Conservation (phyloP, 306 rosid species). For the Myrica gale region DNA sequence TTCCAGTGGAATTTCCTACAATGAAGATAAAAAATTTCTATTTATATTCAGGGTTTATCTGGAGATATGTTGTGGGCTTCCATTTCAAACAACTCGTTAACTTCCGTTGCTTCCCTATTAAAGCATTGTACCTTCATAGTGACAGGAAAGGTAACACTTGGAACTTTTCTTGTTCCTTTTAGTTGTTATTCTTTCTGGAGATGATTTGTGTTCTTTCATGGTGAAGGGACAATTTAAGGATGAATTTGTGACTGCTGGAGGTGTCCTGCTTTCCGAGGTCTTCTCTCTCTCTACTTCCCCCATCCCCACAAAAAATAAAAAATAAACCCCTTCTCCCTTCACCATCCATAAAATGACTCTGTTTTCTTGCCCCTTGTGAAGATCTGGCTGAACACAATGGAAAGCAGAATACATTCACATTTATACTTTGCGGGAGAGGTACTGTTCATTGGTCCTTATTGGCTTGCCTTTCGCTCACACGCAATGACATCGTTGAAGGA, state of each 20-base stretch:
- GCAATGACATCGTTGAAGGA: too few relatives aligned
- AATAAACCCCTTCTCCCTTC: not conserved
- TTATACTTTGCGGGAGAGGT: too few relatives aligned
- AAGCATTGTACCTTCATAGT: constrained; percentile 65
- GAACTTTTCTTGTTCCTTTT: constrained; percentile 8
- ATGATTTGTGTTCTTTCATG: constrained; percentile 19
- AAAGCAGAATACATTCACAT: too few relatives aligned
- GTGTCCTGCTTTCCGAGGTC: constrained; percentile 91
- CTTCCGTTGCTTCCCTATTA: constrained; percentile 58
- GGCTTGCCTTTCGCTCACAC: too few relatives aligned
- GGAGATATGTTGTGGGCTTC: constrained; percentile 87
- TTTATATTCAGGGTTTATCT: constrained; percentile 52
- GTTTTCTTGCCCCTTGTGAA: constrained; percentile 24
- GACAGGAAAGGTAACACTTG: constrained; percentile 56
- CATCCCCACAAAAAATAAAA: not conserved
- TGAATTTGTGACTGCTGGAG: constrained; percentile 97
- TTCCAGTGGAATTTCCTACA: constrained; percentile 12
- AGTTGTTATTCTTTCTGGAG: constrained; percentile 10
- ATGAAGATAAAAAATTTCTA: constrained; percentile 5
- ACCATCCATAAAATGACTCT: constrained; percentile 18
- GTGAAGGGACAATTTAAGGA: constrained; percentile 88
- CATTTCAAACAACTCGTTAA: constrained; percentile 66
- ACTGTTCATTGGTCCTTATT: too few relatives aligned
- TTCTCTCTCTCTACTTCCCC: constrained; percentile 32
- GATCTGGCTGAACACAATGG: constrained; percentile 58